A percentile compares a stretch with the other conserved stretches of the same genome.
phyloP scores from a whole-genome alignment of 345 rosid genomes.

The Bretschneidera sinensis region DNA sequence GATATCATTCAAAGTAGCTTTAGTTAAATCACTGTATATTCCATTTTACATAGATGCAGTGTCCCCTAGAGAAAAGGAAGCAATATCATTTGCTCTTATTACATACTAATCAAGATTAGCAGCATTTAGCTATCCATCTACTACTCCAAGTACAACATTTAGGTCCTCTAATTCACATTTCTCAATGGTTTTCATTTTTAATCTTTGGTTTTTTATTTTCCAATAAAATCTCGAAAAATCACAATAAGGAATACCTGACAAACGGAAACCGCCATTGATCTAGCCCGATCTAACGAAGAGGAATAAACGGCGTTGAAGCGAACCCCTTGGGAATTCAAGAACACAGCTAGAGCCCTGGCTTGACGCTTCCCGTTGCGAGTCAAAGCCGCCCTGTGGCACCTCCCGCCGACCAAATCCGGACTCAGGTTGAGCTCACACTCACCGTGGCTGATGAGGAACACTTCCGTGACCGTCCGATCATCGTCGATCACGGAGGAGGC shows the following conservation, averaged over 20 bases:
- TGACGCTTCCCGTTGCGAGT: conserved; percentile 80
- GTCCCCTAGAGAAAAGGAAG: too few relatives aligned
- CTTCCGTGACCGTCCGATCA: conserved; percentile 48
- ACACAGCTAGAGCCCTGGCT: conserved; percentile 88
- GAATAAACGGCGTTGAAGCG: conserved; percentile 64
- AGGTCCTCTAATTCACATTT: background rate
- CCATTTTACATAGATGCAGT: too few relatives aligned
- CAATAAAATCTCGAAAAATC: background rate
- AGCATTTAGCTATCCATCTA: background rate
- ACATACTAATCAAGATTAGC: too few relatives aligned
- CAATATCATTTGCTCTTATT: too few relatives aligned
- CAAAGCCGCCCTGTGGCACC: conserved; percentile 61
- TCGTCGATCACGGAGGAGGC: conserved; percentile 18
- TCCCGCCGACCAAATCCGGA: conserved; percentile 78
- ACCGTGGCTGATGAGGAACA: conserved; percentile 68
- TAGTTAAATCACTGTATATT: too few relatives aligned
- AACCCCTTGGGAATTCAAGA: conserved; percentile 73
- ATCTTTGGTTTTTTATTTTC: too few relatives aligned
- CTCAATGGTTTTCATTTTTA: too few relatives aligned
- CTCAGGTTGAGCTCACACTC: conserved; percentile 70
- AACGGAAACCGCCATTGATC: conserved; percentile 75
- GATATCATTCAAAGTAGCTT: too few relatives aligned
- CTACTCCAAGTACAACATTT: background rate
- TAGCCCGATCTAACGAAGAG: conserved; percentile 79
- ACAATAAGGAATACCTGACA: conserved; percentile 57